Evolutionary conservation across 352 stramenopile genomes (phyloP), one percentile per base, ranked within the genome.

Genomic region (Globisporangium emineosum): DNA sequence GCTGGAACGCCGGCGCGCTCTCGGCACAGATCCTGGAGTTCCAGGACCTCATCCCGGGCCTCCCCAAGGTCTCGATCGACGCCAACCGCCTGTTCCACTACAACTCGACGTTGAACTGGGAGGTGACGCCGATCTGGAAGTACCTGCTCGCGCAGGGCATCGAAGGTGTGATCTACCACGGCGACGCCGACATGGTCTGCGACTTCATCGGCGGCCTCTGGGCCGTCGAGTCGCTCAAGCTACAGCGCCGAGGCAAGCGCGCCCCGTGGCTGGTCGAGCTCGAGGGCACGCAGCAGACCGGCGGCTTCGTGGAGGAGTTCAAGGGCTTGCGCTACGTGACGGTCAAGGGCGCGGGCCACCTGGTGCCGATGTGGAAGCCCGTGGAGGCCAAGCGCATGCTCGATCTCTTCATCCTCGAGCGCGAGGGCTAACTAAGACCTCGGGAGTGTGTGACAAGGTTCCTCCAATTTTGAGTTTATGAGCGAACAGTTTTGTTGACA

Each of bases 291-390:
- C 45, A 58, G 33, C 91, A 98, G 74, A 91, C 90, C 15, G 91
- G 75, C 12, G 91, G 91, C 7, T 93, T 96, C 55, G 71, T 94
- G 5, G 81, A 94, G 32, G 77, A 72, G 33, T 98, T 95, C 65
- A 66, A 93, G 30, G 78, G 75, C n/a, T 62, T 98, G 17, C 82
- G 70, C 27, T 98, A 95, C 69, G 62, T 97, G 53, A 98, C 91
- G 0, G 93, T 98, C 62, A 91, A 95, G 57, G 92, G 90, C 13
- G 88, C 89, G 0, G 94, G 94, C 17, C 91, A 98, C 67, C 78
- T 97, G 60, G 91, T 97, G 55, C 92, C 90, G 0, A 78, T 81
- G 67, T 88, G 81, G 68, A 93, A 97, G 65, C 81, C 81, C 5
- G 60, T 77, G 17, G 78, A 88, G 57, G 77, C 81, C 23, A 86